Evolutionary conservation across 2,329 filamentous ascomycete species (phyloP), one percentile per base, ranked within the genome.

Genomic region (Periconia sp.): DNA sequence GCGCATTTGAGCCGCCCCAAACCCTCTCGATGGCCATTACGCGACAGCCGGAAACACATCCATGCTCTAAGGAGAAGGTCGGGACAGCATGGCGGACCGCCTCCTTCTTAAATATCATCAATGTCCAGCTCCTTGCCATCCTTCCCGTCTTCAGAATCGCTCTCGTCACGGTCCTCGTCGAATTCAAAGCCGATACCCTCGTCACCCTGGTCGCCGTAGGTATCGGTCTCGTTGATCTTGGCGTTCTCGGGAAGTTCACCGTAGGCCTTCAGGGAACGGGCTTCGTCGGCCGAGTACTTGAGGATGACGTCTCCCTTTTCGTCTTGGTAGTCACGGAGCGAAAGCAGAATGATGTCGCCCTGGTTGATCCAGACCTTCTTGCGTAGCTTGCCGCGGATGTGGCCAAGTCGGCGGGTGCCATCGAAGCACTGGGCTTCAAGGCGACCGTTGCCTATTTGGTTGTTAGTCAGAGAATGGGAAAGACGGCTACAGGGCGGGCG

Each of bases 141-240:
- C 63, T 80, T 82, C 48, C 79, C 82, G 6, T 81, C 82, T 13
- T 82, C 76, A 18, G 50, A 54, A 35, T 77, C 79, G 22, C 81
- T 81, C 18, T 82, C 75, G 32, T 77, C 80, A 66, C 86, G 80
- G 74, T 96, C 92, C 73, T 97, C 92, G 77, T 95, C 94, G 79
- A 97, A 97, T 78, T 97, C 94, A 80, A 99, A 96, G 77, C 94
- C 94, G 78, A 88, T 90, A 68, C 96, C 68, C 74, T 94, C 92
- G 72, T 95, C 88, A 73, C 91, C 92, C 73, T 92, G 89, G 74
- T 92, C 89, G 66, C 89, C 84, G 69, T 84, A 95, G 34, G 90
- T 95, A 75, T 97, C 94, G 55, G 91, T 96, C 84, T 99, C 94
- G 84, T 99, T 99, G 84, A 99, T 99, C 87, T 97, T 97, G 72